Base-by-base conservation (phyloP, 129 eudicot species). In the Lonicera japonica region DNA sequence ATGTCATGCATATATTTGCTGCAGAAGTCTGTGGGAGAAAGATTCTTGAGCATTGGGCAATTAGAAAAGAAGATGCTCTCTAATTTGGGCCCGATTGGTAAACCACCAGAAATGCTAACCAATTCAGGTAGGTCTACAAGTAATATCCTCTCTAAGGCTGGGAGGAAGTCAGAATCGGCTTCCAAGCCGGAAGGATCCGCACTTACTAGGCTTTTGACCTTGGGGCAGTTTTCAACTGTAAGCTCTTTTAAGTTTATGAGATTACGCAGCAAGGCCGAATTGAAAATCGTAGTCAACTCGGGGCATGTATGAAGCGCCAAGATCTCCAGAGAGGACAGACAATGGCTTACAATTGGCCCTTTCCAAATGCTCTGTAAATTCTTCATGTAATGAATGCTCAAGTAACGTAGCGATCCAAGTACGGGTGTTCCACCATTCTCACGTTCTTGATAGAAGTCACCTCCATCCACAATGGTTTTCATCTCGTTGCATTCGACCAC, bases 401-500 rank as follows among this genome's bases (percentile, higher is more conserved):
- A 66, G 67, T 55, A 65, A 18, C 56, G 67, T 48, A 79, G 66
- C 0, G 70, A 74, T 19, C 29, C 63, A 50, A 79, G 64, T 13
- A 2, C 40, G n/a, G 51, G 51, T 45, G 3, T 45, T 45, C n/a
- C 51, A 1, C 12, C 51, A 3, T 41, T 24, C 19, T 41, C 11
- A n/a, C 11, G 50, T 16, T 54, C 36, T 29, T 29, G 36, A 29
- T 29, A 29, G 25, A 56, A 24, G 58, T 74, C 79, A 56, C 43
- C 64, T 45, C 52, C 77, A 40, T 79, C 64, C 3, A 74, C 52
- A 0, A 79, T 12, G n/a, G 74, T 66, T 50, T 17, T 54, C 80
- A 79, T 60, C 77, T 79, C 77, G 47, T 66, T 70, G 70, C 84
- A 79, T 43, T 79, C 84, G 58, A 75, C 69, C 21, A 79, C 15